Base-by-base conservation (phyloP, 2,329 filamentous ascomycete genomes). In the Curvularia eragrostidis region DNA sequence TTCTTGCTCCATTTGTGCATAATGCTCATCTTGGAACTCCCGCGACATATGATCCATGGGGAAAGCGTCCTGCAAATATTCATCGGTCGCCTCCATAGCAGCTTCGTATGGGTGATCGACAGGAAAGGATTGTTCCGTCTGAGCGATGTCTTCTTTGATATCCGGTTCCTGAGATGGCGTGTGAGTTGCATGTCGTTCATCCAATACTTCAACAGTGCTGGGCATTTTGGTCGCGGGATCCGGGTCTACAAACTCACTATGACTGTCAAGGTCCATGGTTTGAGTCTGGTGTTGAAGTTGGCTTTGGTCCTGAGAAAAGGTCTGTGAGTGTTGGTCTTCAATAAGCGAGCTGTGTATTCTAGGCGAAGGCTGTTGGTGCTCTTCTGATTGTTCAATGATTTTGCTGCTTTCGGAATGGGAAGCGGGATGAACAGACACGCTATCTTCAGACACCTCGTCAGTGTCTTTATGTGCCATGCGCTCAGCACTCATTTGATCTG, bases 171-270 rank as follows among this genome's bases (percentile, higher is more conserved):
- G 61, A 9, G 43, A 23, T 32, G 47, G 19, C 3, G 46, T 53
- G 54, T 59, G 59, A 55, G 56, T 48, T 30, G 15, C 19, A 43
- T 34, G 42, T 38, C 10, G 34, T 26, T 52, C 54, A 26, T 55
- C 48, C 8, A 44, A 36, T 21, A 36, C 41, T 23, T 48, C 34
- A n/a, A 24, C 32, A 26, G 42, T n/a, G 26, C 43, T 26, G 46
- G 48, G 32, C 30, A 19, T 28, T 30, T 51, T 46, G 54, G 58
- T 54, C 41, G 53, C 44, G 46, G 34, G 52, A 48, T 61, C 52
- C 55, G 54, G 56, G 30, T 52, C 46, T 43, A 58, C 43, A 38
- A 59, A 60, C 47, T 64, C 56, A 62, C 53, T 60, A 51, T 56
- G 30, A 21, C 44, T 48, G 21, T 60, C 51, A 39, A 52, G 5